Evolutionary conservation across 2,329 filamentous ascomycete species (phyloP).

Genomic region (Ramularia endophylla): DNA sequence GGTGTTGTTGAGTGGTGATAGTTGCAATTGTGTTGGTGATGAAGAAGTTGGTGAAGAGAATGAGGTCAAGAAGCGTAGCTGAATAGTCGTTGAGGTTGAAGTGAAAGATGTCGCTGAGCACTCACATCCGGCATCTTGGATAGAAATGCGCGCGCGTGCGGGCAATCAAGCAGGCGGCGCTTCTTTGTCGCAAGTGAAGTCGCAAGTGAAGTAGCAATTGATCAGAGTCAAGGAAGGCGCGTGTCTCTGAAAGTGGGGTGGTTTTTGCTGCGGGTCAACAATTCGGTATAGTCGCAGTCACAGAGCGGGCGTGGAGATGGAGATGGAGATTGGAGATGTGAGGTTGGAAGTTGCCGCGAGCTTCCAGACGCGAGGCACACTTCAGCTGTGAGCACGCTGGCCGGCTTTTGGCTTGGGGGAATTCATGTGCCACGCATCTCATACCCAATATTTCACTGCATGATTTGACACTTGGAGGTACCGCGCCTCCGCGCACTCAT

Average conservation of each 20-base stretch:
- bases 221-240: conserved; percentile 12
- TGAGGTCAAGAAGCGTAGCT: background rate
- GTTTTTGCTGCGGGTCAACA: background rate
- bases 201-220: conserved; percentile 3
- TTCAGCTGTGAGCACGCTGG: too few relatives aligned
- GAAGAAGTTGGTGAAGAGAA: background rate
- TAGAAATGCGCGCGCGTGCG: conserved; percentile 9
- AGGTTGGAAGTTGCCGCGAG: too few relatives aligned
- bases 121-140: conserved; percentile 35
- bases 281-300: too few relatives aligned
- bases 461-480: too few relatives aligned
- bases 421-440: too few relatives aligned
- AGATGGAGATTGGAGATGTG: too few relatives aligned
- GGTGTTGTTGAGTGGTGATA: conserved; percentile 4
- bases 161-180: conserved; percentile 5
- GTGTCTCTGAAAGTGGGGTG: background rate
- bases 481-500: too few relatives aligned
- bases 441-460: too few relatives aligned
- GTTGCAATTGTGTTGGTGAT: conserved; percentile 3
- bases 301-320: too few relatives aligned
- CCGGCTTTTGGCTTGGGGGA: too few relatives aligned
- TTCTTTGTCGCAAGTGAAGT: conserved; percentile 14
- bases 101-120: conserved; percentile 2
- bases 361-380: too few relatives aligned
- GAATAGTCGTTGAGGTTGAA: background rate